Evolutionary conservation across 2,329 filamentous ascomycete genomes (phyloP), one percentile per base, ranked within the genome.

Genomic region (Fusarium brevicatenulatum): DNA sequence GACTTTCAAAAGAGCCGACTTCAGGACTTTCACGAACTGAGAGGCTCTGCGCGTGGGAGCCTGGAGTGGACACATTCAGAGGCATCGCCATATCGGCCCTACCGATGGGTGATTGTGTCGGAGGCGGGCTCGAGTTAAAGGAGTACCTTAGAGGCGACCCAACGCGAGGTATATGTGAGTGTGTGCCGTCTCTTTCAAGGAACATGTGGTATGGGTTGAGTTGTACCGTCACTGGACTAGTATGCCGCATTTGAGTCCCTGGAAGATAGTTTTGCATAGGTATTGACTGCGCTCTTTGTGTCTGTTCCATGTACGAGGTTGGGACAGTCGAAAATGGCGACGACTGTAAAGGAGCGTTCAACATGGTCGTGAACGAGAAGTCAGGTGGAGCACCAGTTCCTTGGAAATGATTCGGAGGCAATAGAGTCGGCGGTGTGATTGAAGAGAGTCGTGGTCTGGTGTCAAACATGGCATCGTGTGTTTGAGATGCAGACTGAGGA

Each of bases 121-220:
- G 39, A 10, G 57, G 18, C 13, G 63, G 25, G 9, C 63, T 60
- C 19, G 65, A 60, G n/a, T 54, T 47, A 34, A 78, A 66, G 6
- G 66, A 73, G 32, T 74, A 66, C 49, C 61, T 74, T 4, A 81
- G 65, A 18, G 79, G 79, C 12, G 80, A 82, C 32, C 76, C 67
- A 13, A 80, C 66, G 2, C 66, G 73, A 15, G 78, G 79, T 25
- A 62, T 71, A n/a, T 80, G 65, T 8, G 50, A 36, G 21, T 63
- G 52, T 15, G 58, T 60, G 18, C 43, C 61, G 12, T 64, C 64
- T 47, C 62, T 72, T 30, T 56, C 58, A 30, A 72, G 55, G 44
- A 77, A 66, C 19, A 73, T 59, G 13, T 75, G 74, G 34, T 81
- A 77, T 5, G 78, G 75, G 42, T 77, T 79, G 4, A 76, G 43